Evolutionary conservation across 441 rosid genomes (phyloP).

Genomic region (Cnidoscolus chayamansa): DNA sequence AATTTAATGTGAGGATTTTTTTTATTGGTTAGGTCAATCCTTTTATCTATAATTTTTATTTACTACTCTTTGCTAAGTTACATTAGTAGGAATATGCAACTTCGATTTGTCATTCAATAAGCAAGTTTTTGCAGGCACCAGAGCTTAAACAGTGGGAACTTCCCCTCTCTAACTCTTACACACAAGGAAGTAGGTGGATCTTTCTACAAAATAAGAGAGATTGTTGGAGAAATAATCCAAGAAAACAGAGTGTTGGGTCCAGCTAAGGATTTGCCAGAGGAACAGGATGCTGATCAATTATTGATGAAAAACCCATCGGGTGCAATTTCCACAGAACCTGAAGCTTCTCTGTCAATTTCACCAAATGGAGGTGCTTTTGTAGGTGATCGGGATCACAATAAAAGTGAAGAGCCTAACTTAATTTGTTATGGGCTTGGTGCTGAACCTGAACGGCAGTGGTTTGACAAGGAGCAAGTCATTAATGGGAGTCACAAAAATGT

Average conservation of each 20-base stretch:
- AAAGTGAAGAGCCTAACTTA: conserved; percentile 23
- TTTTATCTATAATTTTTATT: neutral
- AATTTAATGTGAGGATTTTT: neutral
- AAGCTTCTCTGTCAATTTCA: conserved; percentile 29
- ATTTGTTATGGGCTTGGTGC: conserved; percentile 26
- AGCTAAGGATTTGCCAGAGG: conserved; percentile 45
- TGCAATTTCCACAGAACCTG: conserved; percentile 52
- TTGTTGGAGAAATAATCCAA: conserved; percentile 90
- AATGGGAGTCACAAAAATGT: conserved; percentile 33
- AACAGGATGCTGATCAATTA: conserved; percentile 35
- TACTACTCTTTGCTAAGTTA: neutral
- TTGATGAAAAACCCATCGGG: conserved; percentile 50
- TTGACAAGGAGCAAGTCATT: conserved; percentile 28
- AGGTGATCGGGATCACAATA: conserved; percentile 30
- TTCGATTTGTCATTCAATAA: conserved; percentile 14
- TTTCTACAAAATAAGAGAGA: conserved; percentile 86
- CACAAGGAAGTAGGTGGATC: conserved; percentile 98
- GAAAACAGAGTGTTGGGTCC: conserved; percentile 93
- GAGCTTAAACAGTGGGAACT: conserved; percentile 61
- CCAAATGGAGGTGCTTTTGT: conserved; percentile 39
- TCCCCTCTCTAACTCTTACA: conserved; percentile 84
- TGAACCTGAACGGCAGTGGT: conserved; percentile 25
- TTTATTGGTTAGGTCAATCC: neutral
- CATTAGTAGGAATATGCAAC: conserved; percentile 1
- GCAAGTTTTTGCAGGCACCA: conserved; percentile 60